These are phyloP conservation scores for Rusavskia elegans DNA, from an alignment of 495 filamentous ascomycete species.

Conservation along the genomic window DNA sequence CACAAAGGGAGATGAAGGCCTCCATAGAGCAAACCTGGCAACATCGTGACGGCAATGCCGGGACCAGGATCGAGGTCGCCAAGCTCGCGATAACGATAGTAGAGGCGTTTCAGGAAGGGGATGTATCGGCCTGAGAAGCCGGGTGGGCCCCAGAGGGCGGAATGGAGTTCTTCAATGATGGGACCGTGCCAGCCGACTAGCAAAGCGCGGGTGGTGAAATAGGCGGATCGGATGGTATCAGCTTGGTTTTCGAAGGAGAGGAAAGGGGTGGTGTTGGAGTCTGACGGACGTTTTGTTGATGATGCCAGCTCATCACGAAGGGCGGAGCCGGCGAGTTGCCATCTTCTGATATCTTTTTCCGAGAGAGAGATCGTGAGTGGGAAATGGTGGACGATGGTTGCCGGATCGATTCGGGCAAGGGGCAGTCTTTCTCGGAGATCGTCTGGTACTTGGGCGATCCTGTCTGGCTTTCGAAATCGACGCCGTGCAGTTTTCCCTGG, in stretches of 20 bases:
- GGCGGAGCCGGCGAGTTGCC: neutral
- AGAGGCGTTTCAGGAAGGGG: neutral
- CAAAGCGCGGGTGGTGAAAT: neutral
- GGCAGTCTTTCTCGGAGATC: neutral
- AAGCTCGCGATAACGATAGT: neutral
- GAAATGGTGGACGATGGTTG: neutral
- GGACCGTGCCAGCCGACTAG: neutral
- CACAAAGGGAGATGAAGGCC: conserved; percentile 15
- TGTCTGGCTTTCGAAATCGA: too few relatives aligned
- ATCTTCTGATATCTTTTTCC: neutral
- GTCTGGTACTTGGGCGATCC: conserved; percentile 1
- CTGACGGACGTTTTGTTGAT: too few relatives aligned
- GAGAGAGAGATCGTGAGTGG: neutral
- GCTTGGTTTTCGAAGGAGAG: neutral
- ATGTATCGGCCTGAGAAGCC: neutral
- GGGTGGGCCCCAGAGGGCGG: neutral
- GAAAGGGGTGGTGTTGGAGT: too few relatives aligned
- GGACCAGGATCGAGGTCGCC: conserved; percentile 1
- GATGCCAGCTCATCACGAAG: neutral
- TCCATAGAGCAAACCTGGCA: conserved; percentile 8
- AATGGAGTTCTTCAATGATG: too few relatives aligned
- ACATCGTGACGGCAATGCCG: neutral
- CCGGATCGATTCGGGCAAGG: too few relatives aligned
- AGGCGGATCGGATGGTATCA: neutral
- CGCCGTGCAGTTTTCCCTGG: too few relatives aligned